phyloP scores from a whole-genome alignment of 805 yeast species.

The Scheffersomyces coipomensis region DNA sequence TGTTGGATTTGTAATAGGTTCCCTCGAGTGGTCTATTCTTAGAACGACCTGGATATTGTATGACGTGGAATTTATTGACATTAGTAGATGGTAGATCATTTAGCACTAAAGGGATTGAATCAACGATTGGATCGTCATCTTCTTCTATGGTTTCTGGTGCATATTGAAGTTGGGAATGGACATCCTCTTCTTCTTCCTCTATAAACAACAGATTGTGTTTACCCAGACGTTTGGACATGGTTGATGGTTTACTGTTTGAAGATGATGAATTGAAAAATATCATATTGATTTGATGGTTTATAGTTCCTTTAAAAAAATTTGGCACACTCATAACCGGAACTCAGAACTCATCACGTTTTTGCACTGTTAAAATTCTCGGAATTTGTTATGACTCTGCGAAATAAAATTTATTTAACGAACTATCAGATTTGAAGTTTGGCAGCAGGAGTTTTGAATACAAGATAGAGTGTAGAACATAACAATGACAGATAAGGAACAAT shows the following conservation, averaged over 20 bases:
- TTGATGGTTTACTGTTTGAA: no score
- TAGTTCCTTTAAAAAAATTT: no score
- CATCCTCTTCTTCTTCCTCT: constrained; percentile 21
- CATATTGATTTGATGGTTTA: no score
- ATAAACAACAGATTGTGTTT: constrained; percentile 14
- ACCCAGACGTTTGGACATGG: not conserved
- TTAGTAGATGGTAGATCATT: constrained; percentile 19
- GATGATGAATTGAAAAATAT: no score
- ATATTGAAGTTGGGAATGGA: constrained; percentile 8
- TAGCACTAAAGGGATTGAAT: constrained; percentile 35
- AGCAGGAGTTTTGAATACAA: not conserved
- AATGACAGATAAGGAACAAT: constrained; percentile 9
- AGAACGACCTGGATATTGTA: constrained; percentile 57
- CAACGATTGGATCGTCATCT: constrained; percentile 39
- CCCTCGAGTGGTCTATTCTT: constrained; percentile 37
- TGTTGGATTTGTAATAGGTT: constrained; percentile 39
- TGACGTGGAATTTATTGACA: constrained; percentile 30
- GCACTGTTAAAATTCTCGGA: no score
- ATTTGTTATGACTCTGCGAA: no score
- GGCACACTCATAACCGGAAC: no score
- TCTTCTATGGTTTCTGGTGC: constrained; percentile 1
- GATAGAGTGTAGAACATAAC: not conserved
- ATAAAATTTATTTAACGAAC: no score
- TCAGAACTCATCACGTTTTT: no score
- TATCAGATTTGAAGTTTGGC: not conserved